Evolutionary conservation across 1,284 basidiomycete genomes (phyloP), one percentile per base, ranked within the genome.

Genomic region (Ceratobasidium sp.): DNA sequence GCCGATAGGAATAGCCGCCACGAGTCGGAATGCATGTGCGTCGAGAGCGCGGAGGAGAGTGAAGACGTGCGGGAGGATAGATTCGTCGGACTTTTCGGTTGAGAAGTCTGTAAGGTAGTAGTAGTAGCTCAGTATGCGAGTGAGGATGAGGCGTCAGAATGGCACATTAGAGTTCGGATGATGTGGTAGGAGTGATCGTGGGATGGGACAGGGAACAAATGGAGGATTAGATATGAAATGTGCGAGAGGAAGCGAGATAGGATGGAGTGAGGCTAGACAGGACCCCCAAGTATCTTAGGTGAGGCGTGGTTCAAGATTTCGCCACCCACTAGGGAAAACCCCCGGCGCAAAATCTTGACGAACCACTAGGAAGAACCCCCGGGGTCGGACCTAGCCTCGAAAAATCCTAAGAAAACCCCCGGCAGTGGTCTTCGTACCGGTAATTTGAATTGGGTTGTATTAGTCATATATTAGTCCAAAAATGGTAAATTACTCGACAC

Each of bases 31-130:
- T 0, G 87, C 85, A 73, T 91, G 87, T 1, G 82, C 80, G 77
- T 93, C 91, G 18, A 93, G 84, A 44, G 89, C 85, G 21, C 85
- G 82, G 35, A 93, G 83, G 28, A 93, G 83, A 16, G 87, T 81
- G 55, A 93, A 84, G 16, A 93, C 91, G 76, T 92, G 88, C 64
- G 85, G 84, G n/a, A 93, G 83, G 38, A 69, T 28, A 26, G 64
- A 50, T n/a, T 69, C 64, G 41, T 69, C 64, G 8, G 91, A 92
- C 79, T 93, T 91, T 0, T 87, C 85, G 18, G 89, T 85, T 79
- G 88, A 91, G 0, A 88, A 92, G 77, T 92, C 89, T 79, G 88
- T 79, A 78, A 18, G 23, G 55, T 18, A 6, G 23, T n/a, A n/a
- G n/a, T n/a, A n/a, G n/a, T n/a, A n/a, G n/a, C n/a, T n/a, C n/a